Conservation (phyloP, 768 basidiomycete species). For the Tulasnella sp. region DNA sequence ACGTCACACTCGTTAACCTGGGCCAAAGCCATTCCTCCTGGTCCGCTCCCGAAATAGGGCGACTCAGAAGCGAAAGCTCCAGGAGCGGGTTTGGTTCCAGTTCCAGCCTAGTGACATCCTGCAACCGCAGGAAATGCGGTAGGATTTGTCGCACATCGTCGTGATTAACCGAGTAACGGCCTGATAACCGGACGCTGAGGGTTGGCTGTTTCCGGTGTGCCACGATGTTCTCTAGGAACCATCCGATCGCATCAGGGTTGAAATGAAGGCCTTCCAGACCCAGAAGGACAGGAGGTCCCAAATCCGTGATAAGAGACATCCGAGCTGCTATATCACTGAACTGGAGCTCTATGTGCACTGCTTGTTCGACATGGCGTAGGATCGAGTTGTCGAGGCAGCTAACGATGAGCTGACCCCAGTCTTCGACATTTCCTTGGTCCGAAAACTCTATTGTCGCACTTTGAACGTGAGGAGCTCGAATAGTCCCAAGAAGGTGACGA, state of each 20-base stretch:
- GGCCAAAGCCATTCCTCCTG: background rate
- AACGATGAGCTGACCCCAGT: background rate
- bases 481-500: background rate
- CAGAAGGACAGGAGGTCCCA: background rate
- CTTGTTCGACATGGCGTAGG: background rate
- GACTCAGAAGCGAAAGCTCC: background rate
- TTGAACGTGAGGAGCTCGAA: background rate
- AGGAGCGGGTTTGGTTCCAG: too few relatives aligned
- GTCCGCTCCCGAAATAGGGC: background rate
- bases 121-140: background rate
- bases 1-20: background rate
- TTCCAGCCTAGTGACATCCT: background rate
- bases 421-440: background rate
- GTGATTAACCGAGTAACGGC: too few relatives aligned
- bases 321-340: background rate
- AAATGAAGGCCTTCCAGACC: background rate
- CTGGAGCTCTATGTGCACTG: background rate
- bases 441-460: background rate
- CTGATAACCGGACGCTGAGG: too few relatives aligned
- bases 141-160: background rate
- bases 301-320: background rate
- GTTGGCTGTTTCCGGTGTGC: too few relatives aligned
- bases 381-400: background rate
- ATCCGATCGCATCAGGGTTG: too few relatives aligned
- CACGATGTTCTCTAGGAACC: too few relatives aligned